phyloP scores from a whole-genome alignment of 2,329 filamentous ascomycete species.

The Botrytis medusae region DNA sequence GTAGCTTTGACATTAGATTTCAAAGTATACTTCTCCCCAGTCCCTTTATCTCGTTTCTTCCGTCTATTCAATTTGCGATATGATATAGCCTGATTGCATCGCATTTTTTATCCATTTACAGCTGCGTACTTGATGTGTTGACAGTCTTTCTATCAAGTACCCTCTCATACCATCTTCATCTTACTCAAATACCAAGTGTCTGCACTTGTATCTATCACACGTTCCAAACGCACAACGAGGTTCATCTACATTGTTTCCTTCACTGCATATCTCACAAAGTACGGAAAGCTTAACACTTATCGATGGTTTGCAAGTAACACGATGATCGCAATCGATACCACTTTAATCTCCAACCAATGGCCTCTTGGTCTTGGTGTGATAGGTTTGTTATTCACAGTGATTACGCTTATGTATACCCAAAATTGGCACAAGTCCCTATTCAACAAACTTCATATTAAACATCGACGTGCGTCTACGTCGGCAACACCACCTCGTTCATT shows the following conservation, averaged over 20 bases:
- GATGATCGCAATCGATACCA: slow-evolving; percentile 17
- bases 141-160: background rate
- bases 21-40: background rate
- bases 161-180: background rate
- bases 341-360: slow-evolving; percentile 30
- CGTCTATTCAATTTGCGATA: background rate
- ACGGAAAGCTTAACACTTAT: background rate
- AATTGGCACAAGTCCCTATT: slow-evolving; percentile 33
- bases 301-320: background rate
- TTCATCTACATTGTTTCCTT: background rate
- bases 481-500: slow-evolving; percentile 39
- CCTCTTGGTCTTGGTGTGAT: slow-evolving; percentile 32
- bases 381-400: slow-evolving; percentile 30
- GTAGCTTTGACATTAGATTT: background rate
- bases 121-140: background rate
- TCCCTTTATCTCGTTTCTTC: background rate
- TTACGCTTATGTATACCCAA: slow-evolving; percentile 30
- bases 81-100: slow-evolving; percentile 1
- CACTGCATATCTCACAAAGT: background rate
- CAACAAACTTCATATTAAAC: slow-evolving; percentile 32
- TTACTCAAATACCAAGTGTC: background rate
- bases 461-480: slow-evolving; percentile 36
- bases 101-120: background rate
- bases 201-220: background rate
- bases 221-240: background rate